Evolutionary conservation across 192 early-diverging fungal genomes (phyloP).

Genomic region (Umbelopsis sp.): DNA sequence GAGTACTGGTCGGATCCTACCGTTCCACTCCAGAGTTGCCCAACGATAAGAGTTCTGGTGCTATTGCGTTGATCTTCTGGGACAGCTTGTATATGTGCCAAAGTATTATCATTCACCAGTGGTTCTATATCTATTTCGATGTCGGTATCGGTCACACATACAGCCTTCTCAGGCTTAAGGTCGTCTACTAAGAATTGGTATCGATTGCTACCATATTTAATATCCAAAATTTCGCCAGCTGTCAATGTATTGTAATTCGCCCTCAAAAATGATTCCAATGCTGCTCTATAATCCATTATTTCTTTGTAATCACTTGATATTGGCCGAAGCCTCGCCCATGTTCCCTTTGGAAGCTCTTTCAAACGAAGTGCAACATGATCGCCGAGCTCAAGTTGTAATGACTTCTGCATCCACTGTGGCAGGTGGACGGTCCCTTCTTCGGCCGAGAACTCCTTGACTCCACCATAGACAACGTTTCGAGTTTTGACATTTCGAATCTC

Average conservation of each 20-base stretch:
- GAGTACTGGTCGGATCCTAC: background rate
- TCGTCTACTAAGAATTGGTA: conserved; percentile 65
- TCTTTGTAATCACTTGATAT: conserved; percentile 53
- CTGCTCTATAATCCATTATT: conserved; percentile 62
- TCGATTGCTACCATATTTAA: conserved; percentile 50
- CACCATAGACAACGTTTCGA: conserved; percentile 50
- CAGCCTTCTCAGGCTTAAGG: conserved; percentile 67
- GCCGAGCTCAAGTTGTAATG: conserved; percentile 41
- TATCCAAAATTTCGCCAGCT: conserved; percentile 61
- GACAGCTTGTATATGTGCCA: background rate
- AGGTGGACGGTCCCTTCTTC: conserved; percentile 51
- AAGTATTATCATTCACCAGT: conserved; percentile 22
- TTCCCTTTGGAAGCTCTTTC: conserved; percentile 67
- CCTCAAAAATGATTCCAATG: conserved; percentile 70
- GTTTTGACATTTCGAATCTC: conserved; percentile 55
- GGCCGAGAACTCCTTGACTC: conserved; percentile 77
- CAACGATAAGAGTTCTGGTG: background rate
- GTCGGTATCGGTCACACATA: conserved; percentile 79
- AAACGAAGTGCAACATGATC: conserved; percentile 55
- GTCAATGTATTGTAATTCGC: conserved; percentile 69
- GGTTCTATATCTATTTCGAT: conserved; percentile 79
- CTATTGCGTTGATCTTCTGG: background rate
- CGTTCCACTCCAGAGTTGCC: background rate
- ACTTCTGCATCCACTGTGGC: conserved; percentile 59
- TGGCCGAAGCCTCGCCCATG: conserved; percentile 65